These are phyloP conservation scores for Fusarium nisikadoi DNA, from an alignment of 2,329 filamentous ascomycete species.

Conservation along the genomic window DNA sequence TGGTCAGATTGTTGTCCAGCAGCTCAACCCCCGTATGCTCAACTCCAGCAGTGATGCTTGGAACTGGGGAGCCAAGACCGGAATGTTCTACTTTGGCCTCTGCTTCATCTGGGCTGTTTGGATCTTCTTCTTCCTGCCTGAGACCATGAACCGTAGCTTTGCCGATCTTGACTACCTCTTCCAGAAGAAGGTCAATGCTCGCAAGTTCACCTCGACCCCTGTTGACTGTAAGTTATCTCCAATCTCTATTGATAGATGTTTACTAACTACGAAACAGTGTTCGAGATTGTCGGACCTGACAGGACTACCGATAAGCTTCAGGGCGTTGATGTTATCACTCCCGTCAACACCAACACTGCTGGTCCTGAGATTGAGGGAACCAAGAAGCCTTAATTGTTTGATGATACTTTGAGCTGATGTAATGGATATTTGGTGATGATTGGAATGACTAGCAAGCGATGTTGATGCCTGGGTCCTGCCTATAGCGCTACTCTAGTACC, in stretches of 20 bases:
- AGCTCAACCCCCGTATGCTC: slow-evolving; percentile 58
- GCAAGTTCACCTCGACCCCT: slow-evolving; percentile 49
- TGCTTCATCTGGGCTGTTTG: slow-evolving; percentile 59
- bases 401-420: background rate
- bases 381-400: slow-evolving; percentile 1
- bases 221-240: slow-evolving; percentile 43
- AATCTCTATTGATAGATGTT: accelerated
- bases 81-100: slow-evolving; percentile 56
- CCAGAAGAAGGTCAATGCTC: slow-evolving; percentile 54
- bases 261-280: slow-evolving; percentile 16
- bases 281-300: slow-evolving; percentile 18
- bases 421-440: background rate
- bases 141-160: slow-evolving; percentile 63
- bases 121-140: slow-evolving; percentile 63
- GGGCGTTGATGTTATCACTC: slow-evolving; percentile 13
- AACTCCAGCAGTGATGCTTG: slow-evolving; percentile 55
- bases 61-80: slow-evolving; percentile 60
- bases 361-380: background rate
- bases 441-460: background rate
- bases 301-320: slow-evolving; percentile 14
- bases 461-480: background rate
- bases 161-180: slow-evolving; percentile 68
- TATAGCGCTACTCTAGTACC: background rate
- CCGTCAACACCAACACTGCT: slow-evolving; percentile 19
- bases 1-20: slow-evolving; percentile 51